Evolutionary conservation across 1,139 yeast species (phyloP).

Genomic region (Candida gigantensis): DNA sequence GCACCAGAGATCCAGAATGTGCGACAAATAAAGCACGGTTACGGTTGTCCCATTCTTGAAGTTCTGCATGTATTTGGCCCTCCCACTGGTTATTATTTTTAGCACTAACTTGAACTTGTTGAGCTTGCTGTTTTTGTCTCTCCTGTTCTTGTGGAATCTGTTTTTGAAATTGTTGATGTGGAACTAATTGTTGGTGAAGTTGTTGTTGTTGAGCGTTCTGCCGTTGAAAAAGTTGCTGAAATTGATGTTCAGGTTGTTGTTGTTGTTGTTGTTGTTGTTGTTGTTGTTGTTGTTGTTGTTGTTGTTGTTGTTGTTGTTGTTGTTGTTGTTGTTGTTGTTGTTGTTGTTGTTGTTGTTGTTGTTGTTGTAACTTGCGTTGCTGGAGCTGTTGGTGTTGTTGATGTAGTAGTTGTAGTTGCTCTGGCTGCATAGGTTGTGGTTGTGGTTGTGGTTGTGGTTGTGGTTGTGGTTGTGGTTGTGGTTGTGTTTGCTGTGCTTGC

Average conservation of each 20-base stretch:
- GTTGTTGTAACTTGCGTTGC: background rate
- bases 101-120: no score
- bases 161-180: background rate
- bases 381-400: background rate
- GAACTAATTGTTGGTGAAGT: background rate
- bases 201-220: background rate
- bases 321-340: constrained; percentile 4
- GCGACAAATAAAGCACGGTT: no score
- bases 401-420: background rate
- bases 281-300: background rate
- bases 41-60: no score
- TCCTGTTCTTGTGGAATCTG: background rate
- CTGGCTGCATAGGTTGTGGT: constrained; percentile 1
- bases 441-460: constrained; percentile 4
- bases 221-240: no score
- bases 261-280: background rate
- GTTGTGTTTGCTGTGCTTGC: no score
- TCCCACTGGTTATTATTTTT: no score
- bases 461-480: no score
- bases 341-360: constrained; percentile 3
- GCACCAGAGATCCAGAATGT: no score
- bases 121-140: no score
- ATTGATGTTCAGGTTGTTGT: background rate
- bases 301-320: constrained; percentile 5
- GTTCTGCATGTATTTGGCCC: no score